Base-by-base conservation (phyloP, 257 asterid species). In the Solanum paucissectum region DNA sequence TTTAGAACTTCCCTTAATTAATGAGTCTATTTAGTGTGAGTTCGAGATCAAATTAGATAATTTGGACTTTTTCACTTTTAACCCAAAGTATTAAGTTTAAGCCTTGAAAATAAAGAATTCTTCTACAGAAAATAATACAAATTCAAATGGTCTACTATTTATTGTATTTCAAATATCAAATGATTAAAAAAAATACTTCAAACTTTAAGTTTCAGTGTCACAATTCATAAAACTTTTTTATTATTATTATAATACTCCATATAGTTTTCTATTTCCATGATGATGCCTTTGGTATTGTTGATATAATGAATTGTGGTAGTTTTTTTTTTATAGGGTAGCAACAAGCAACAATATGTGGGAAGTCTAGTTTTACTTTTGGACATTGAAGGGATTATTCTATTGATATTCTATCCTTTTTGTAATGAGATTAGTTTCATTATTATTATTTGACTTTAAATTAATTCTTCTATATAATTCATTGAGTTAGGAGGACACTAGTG, bases 31-130 rank as follows among this genome's bases (percentile, higher is more conserved):
- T n/a, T 32, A 32, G 76, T 71, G 76, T 0, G 9, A 14, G 36
- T 33, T 33, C 3, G 3, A 71, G 42, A 33, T 8, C 7, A 71
- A 3, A 71, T 0, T 16, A 71, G 5, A 29, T 32, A 32, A 33
- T 71, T 71, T 49, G 7, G 1, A 8, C 1, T 3, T 1, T 71
- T 71, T 16, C 0, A 33, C 0, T 16, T 18, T 71, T 16, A 33
- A 8, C 16, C 9, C 13, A 0, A 11, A 6, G 0, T 74, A 5
- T 21, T 0, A 13, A 74, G 2, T 37, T 37, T 75, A n/a, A 23
- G 3, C 0, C 8, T 0, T 0, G 0, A 76, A 6, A 38, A 38
- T 38, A 1, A 75, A 73, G 0, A n/a, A 21, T 2, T 25, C 20
- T 25, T 16, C 16, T 0, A 38, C 12, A 44, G 5, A 32, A 72